Base-by-base conservation (phyloP, 257 asterid species). In the Agastache rugosa region DNA sequence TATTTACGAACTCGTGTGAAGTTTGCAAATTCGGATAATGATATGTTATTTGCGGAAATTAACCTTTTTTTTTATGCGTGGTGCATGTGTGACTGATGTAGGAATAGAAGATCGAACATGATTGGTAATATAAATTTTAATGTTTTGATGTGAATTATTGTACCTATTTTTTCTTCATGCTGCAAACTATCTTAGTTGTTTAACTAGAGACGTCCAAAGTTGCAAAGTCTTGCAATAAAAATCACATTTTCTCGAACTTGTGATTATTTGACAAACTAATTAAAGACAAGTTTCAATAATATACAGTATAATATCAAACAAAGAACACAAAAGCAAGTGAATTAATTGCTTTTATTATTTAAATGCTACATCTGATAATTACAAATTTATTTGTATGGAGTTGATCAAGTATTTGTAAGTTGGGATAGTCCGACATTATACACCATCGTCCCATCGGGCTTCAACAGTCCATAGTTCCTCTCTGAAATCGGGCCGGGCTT, bases 401-500 rank as follows among this genome's bases (percentile, higher is more conserved):
- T 65, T 2, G 83, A 72, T 0, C 84, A 71, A 0, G 77, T 34
- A 6, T 67, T 55, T 17, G 75, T 19, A 4, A 75, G 37, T 11
- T 90, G 35, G 1, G 81, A 78, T 8, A 85, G 69, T 0, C 90
- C 90, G 9, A 87, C 74, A 73, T 86, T 85, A 67, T 92, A 90
- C n/a, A 75, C 89, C 93, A 87, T 79, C 0, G 88, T 85, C 23
- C 96, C 96, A 35, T 92, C 93, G 3, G 92, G 96, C 66, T 83
- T 84, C 69, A 88, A 87, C 29, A 92, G 45, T 4, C 97, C 96
- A 50, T 78, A 90, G 56, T 90, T 87, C 60, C 96, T 86, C 85
- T 92, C 96, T 0, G 92, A 92, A 50, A 85, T 82, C 6, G 93
- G 92, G 51, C 96, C 97, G 42, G 96, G 96, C 75, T 92, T 92